Evolutionary conservation across 78 protist genomes (phyloP).

Genomic region (Goniomonas avonlea): DNA sequence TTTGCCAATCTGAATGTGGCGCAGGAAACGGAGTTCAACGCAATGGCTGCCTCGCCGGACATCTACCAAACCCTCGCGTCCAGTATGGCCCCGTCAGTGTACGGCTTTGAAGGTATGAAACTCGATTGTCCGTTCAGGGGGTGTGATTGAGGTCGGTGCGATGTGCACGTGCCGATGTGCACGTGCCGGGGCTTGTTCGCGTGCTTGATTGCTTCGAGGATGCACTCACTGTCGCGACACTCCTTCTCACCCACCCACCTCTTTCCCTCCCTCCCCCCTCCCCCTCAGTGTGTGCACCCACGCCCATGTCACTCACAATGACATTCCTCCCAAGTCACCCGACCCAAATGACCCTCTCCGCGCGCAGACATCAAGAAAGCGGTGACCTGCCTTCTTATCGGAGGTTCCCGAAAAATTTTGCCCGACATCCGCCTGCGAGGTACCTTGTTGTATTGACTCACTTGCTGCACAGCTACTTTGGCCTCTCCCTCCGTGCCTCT

Average conservation of each 20-base stretch:
- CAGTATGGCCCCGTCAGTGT: no score
- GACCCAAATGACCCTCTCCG: background rate
- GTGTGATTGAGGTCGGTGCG: no score
- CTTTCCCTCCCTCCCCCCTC: background rate
- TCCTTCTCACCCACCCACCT: background rate
- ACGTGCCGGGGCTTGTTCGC: no score
- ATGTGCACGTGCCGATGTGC: no score
- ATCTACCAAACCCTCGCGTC: conserved; percentile 41
- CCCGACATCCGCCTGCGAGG: conserved; percentile 48
- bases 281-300: background rate
- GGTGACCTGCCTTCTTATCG: conserved; percentile 83
- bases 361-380: conserved; percentile 93
- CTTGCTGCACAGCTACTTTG: background rate
- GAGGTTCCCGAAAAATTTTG: conserved; percentile 79
- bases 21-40: conserved; percentile 60
- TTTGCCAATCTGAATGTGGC: conserved; percentile 33
- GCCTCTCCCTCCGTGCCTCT: no score
- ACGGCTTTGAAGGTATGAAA: no score
- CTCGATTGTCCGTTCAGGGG: no score
- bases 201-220: background rate
- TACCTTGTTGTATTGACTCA: background rate
- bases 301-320: background rate
- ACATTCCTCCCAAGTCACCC: background rate
- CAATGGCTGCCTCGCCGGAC: conserved; percentile 41
- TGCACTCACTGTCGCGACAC: background rate